Conservation (phyloP, 495 filamentous ascomycete species). For the Podospora anserina region DNA sequence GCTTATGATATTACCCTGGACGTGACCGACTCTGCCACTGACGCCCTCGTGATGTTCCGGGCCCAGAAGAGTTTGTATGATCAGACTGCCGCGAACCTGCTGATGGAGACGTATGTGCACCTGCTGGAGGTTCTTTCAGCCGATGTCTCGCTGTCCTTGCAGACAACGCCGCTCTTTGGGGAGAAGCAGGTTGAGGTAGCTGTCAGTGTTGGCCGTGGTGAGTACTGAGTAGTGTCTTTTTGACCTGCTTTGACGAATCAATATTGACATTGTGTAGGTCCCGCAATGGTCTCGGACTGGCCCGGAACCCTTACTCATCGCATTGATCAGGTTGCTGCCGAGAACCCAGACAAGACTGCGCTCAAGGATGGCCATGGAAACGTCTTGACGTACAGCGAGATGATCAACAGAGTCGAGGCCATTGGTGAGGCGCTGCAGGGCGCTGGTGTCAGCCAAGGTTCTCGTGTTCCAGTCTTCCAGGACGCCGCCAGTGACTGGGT, state of each 20-base stretch:
- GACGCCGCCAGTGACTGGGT: slow-evolving; percentile 43
- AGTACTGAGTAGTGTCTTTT: background rate
- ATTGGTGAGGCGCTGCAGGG: slow-evolving; percentile 2
- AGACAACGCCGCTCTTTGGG: background rate
- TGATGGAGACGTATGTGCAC: background rate
- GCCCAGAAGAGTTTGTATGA: background rate
- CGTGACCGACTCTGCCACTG: background rate
- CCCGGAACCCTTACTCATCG: slow-evolving; percentile 28
- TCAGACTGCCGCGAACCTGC: background rate
- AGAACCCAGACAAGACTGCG: background rate
- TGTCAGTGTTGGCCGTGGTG: background rate
- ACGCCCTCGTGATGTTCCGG: background rate
- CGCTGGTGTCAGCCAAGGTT: slow-evolving; percentile 3
- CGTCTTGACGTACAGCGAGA: background rate
- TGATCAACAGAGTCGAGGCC: background rate
- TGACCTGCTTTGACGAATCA: background rate
- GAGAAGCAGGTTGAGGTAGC: background rate
- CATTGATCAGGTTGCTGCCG: slow-evolving; percentile 22
- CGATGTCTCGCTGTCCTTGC: too few relatives aligned
- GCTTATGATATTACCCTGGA: background rate
- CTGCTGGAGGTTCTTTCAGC: background rate
- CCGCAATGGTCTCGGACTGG: slow-evolving; percentile 9
- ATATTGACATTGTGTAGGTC: background rate
- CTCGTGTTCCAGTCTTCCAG: slow-evolving; percentile 32
- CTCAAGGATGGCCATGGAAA: background rate